Percentiles rank a stretch among this genome's conserved stretches.
Evolutionary conservation across 768 basidiomycete species (phyloP).

Genomic region (Boletus bicolor): DNA sequence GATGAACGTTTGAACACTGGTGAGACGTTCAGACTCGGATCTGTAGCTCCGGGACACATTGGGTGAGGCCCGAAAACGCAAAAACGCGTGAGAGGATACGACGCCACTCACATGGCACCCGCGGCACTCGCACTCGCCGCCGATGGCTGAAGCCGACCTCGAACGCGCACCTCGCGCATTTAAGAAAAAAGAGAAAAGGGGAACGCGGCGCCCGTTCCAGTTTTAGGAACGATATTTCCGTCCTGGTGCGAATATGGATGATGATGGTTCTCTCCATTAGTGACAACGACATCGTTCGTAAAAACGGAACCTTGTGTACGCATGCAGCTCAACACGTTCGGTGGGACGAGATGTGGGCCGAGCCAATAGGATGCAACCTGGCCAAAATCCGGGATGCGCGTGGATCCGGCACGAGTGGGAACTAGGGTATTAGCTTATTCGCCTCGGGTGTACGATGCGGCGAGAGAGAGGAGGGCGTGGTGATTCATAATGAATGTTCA

Average conservation of each 20-base stretch:
- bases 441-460: conserved; percentile 4
- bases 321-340: conserved; percentile 1
- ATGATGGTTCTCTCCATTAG: conserved; percentile 3
- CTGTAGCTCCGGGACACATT: background rate
- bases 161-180: background rate
- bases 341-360: background rate
- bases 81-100: background rate
- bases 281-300: background rate
- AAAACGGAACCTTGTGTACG: background rate
- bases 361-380: background rate
- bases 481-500: conserved; percentile 1
- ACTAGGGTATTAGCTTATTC: background rate
- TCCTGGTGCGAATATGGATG: background rate
- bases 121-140: background rate
- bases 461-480: background rate
- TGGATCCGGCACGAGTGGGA: background rate
- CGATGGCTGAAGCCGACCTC: background rate
- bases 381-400: background rate
- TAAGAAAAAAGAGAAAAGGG: background rate
- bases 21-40: background rate
- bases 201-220: background rate
- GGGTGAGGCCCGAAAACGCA: background rate
- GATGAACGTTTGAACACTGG: background rate
- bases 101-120: background rate
- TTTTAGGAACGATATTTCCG: background rate